Conservation (phyloP, 495 filamentous ascomycete genomes). For the Evernia prunastri region DNA sequence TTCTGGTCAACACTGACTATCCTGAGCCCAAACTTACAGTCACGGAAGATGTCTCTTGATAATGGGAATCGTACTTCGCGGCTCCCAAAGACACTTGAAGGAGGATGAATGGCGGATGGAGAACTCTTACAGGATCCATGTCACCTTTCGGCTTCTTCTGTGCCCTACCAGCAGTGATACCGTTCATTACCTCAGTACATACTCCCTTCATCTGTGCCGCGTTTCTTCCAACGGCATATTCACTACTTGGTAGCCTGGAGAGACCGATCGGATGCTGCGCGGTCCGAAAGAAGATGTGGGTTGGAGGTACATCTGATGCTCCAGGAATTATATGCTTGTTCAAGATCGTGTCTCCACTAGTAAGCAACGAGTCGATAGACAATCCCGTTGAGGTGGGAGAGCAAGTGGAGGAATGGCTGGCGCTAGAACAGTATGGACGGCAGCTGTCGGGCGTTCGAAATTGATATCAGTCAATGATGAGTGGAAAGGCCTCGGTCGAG, state of each 20-base stretch:
- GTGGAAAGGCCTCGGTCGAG: background rate
- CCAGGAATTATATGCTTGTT: background rate
- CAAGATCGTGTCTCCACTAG: background rate
- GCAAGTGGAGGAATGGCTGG: background rate
- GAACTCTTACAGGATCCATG: background rate
- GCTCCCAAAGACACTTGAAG: background rate
- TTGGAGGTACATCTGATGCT: background rate
- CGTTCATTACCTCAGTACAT: background rate
- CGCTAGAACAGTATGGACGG: background rate
- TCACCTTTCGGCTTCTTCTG: background rate
- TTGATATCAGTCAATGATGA: background rate
- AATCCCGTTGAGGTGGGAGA: background rate
- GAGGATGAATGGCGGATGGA: background rate
- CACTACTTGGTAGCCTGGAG: background rate
- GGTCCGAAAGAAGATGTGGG: background rate
- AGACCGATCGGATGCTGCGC: background rate
- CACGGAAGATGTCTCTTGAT: background rate
- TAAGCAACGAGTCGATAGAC: background rate
- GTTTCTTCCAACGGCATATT: background rate
- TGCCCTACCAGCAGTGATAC: background rate
- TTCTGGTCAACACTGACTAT: constrained; percentile 6
- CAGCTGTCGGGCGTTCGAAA: background rate
- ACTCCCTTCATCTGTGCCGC: constrained; percentile 1
- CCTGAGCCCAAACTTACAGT: background rate
- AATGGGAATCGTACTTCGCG: background rate